These are phyloP conservation scores for Hypoxylon rickii DNA, from an alignment of 495 filamentous ascomycete species.

Conservation along the genomic window DNA sequence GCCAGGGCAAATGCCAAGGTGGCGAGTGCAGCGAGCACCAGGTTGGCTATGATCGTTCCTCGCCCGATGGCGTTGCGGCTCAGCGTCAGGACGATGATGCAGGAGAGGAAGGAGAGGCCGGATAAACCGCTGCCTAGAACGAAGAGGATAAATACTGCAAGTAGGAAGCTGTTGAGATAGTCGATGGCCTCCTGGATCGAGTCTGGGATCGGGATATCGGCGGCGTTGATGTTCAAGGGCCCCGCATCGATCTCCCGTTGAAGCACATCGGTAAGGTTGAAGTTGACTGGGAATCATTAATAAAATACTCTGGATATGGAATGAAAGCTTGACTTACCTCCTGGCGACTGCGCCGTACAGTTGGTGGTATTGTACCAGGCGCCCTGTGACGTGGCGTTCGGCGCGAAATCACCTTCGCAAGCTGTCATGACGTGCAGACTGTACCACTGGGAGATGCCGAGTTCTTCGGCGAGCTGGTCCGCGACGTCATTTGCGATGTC, in stretches of 20 bases:
- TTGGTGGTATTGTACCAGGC: slow-evolving; percentile 58
- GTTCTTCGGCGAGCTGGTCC: slow-evolving; percentile 49
- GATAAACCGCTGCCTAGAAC: slow-evolving; percentile 63
- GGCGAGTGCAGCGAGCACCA: slow-evolving; percentile 43
- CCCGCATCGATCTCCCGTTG: slow-evolving; percentile 56
- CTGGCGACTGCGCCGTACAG: slow-evolving; percentile 64
- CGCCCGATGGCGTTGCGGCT: slow-evolving; percentile 36
- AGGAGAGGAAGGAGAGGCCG: slow-evolving; percentile 58
- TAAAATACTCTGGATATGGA: too few relatives aligned
- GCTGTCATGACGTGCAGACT: slow-evolving; percentile 70
- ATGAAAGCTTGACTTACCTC: too few relatives aligned
- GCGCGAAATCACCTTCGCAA: slow-evolving; percentile 66
- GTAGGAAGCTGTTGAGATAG: slow-evolving; percentile 50
- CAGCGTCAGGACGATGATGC: slow-evolving; percentile 47
- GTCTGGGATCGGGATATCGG: slow-evolving; percentile 64
- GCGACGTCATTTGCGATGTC: slow-evolving; percentile 46
- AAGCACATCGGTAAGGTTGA: slow-evolving; percentile 64
- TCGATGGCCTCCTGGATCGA: slow-evolving; percentile 64
- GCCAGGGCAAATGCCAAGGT: slow-evolving; percentile 33
- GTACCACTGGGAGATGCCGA: slow-evolving; percentile 75
- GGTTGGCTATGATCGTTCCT: slow-evolving; percentile 48
- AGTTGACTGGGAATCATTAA: slow-evolving; percentile 47
- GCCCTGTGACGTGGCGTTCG: slow-evolving; percentile 52
- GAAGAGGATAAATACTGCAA: slow-evolving; percentile 68
- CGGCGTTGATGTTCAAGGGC: slow-evolving; percentile 53